Conservation (phyloP, 139 green algal genomes). For the Gonium pectorale region DNA sequence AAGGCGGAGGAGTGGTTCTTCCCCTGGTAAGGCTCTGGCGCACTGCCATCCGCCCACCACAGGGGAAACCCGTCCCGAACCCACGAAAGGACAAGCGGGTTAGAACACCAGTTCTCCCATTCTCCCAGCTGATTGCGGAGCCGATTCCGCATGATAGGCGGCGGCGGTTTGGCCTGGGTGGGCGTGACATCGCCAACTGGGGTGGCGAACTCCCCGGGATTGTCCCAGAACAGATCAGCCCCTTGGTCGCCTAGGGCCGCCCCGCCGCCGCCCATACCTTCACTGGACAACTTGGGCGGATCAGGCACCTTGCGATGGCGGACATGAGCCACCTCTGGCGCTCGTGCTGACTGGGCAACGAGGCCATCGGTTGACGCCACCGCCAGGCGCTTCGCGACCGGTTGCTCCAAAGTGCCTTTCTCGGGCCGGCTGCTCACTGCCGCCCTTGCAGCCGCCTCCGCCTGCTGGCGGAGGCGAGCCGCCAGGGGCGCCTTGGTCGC, state of each 20-base stretch:
- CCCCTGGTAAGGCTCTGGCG: background rate
- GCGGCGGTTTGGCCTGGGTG: background rate
- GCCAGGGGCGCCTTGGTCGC: too few relatives aligned
- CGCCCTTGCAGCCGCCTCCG: too few relatives aligned
- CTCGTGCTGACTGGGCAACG: background rate
- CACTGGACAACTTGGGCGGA: background rate
- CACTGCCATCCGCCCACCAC: background rate
- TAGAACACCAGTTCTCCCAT: background rate
- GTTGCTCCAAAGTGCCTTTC: too few relatives aligned
- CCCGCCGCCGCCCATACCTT: too few relatives aligned
- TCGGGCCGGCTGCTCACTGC: too few relatives aligned
- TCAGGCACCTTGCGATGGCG: background rate
- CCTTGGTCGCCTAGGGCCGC: background rate
- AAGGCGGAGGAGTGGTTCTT: constrained; percentile 14
- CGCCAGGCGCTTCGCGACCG: background rate
- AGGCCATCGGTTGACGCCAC: background rate
- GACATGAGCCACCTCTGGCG: background rate
- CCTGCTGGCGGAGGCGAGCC: too few relatives aligned
- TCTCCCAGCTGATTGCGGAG: background rate
- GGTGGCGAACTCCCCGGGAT: background rate
- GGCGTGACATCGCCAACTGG: background rate
- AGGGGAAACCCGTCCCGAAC: background rate
- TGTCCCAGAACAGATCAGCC: background rate
- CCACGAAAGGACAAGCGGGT: constrained; percentile 9
- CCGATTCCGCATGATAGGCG: background rate